A percentile compares a stretch with the other conserved stretches of the same genome.
Conservation (phyloP, 2,329 filamentous ascomycete species). For the Ilyonectria sp. region DNA sequence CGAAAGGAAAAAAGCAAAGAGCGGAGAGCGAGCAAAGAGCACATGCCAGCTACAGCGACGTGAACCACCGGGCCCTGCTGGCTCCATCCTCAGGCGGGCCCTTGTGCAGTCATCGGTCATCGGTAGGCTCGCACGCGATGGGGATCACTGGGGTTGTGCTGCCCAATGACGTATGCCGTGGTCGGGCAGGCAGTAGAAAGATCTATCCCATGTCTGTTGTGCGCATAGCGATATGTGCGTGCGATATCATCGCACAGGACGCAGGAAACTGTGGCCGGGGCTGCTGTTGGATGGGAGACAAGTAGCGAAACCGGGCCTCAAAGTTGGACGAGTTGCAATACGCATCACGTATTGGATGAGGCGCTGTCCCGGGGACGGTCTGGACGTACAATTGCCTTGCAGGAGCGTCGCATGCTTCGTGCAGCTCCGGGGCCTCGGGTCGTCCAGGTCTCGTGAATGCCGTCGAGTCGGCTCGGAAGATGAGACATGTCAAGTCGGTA, state of each 20-base stretch:
- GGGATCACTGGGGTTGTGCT: slow-evolving; percentile 37
- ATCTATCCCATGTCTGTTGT: neutral
- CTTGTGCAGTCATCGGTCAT: slow-evolving; percentile 20
- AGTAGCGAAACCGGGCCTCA: neutral
- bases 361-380: neutral
- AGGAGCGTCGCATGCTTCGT: neutral
- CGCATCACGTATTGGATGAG: neutral
- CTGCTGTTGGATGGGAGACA: neutral
- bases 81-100: slow-evolving; percentile 13
- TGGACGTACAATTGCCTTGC: neutral
- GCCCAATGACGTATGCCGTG: slow-evolving; percentile 47
- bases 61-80: slow-evolving; percentile 5
- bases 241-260: slow-evolving; percentile 13
- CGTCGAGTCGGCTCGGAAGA: neutral
- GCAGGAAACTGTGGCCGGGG: neutral
- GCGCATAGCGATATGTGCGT: slow-evolving; percentile 7
- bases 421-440: neutral
- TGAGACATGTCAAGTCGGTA: slow-evolving; percentile 11
- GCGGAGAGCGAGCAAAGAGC: slow-evolving; percentile 13
- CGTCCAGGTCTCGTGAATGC: neutral
- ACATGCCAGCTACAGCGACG: slow-evolving; percentile 18
- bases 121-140: slow-evolving; percentile 29
- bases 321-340: neutral
- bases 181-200: slow-evolving; percentile 30
- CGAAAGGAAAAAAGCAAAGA: slow-evolving; percentile 14